These are phyloP conservation scores for Rhodamnia rubescens DNA, from an alignment of 345 rosid species.

Conservation along the genomic window DNA sequence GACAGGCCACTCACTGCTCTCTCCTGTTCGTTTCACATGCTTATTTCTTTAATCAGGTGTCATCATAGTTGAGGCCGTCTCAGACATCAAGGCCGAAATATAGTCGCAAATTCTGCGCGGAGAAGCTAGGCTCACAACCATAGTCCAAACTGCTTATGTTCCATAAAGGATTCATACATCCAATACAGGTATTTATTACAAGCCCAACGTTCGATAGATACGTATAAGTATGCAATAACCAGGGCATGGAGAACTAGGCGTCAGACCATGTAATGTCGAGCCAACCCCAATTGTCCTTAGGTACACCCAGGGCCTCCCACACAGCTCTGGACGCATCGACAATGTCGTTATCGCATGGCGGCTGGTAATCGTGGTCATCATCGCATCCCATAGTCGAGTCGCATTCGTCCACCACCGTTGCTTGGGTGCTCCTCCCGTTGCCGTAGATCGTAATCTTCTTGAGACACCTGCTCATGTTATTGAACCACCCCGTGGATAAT, in stretches of 20 bases:
- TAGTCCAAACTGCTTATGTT: too few relatives aligned
- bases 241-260: background rate
- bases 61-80: background rate
- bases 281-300: background rate
- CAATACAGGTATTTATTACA: background rate
- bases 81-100: background rate
- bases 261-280: background rate
- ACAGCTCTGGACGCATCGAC: background rate
- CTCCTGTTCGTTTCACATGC: background rate
- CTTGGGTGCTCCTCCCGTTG: background rate
- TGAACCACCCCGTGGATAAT: constrained; percentile 21
- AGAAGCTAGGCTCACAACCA: background rate
- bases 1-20: background rate
- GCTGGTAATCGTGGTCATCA: constrained; percentile 1
- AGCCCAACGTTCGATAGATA: background rate
- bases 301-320: constrained; percentile 1
- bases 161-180: background rate
- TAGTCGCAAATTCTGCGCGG: background rate
- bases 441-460: constrained; percentile 8
- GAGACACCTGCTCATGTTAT: constrained; percentile 4
- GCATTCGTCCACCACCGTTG: constrained; percentile 6
- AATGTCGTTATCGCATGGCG: background rate
- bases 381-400: constrained; percentile 6
- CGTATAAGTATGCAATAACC: background rate
- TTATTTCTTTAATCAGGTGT: background rate